phyloP scores from a whole-genome alignment of 2,329 filamentous ascomycete genomes.

The Pezicula radicicola region DNA sequence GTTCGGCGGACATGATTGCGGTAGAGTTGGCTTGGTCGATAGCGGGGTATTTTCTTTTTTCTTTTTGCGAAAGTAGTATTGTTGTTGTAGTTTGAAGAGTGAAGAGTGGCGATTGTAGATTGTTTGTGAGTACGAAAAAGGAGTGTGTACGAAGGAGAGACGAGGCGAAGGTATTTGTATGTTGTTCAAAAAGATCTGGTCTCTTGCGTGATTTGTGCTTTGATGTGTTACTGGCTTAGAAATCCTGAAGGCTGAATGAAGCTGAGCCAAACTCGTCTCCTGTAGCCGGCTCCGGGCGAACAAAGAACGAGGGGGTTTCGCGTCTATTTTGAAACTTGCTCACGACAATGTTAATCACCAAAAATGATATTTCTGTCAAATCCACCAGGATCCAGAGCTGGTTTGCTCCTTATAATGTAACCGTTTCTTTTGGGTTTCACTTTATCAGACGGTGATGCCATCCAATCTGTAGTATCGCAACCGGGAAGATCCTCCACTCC shows the following conservation, averaged over 20 bases:
- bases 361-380: too few species aligned
- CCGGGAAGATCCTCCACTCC: too few species aligned
- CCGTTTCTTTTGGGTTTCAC: background rate
- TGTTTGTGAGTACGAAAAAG: background rate
- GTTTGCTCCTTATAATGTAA: background rate
- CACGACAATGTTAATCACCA: too few species aligned
- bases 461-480: too few species aligned
- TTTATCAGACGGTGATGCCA: background rate
- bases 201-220: slow-evolving; percentile 1
- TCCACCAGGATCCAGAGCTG: too few species aligned
- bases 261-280: too few species aligned
- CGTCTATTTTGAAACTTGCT: too few species aligned
- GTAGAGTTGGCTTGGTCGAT: background rate
- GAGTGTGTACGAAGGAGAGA: background rate
- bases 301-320: too few species aligned
- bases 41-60: background rate
- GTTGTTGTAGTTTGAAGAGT: background rate
- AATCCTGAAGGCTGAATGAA: too few species aligned
- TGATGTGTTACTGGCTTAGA: background rate
- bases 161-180: background rate
- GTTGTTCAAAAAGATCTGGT: background rate
- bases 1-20: slow-evolving; percentile 41
- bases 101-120: background rate
- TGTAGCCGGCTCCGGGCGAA: too few species aligned
- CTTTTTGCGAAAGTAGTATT: background rate